phyloP scores from a whole-genome alignment of 2,329 filamentous ascomycete species.

The Phaeomoniella chlamydospora region DNA sequence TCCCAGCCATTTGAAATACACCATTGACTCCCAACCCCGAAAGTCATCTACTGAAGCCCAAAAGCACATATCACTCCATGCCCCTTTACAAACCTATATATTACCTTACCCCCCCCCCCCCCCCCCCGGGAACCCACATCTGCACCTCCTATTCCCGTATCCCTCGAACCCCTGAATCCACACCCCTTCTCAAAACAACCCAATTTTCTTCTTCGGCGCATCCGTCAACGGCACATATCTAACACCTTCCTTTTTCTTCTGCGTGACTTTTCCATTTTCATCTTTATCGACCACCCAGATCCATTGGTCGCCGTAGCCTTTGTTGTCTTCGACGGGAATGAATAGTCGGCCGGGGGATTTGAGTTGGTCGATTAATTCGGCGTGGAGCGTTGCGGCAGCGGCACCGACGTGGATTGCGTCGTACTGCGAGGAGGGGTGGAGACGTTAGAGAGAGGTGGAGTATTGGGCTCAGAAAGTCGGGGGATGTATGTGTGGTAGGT shows the following conservation, averaged over 20 bases:
- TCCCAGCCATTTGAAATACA: no score
- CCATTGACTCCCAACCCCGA: no score
- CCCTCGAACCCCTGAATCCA: not conserved
- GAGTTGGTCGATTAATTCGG: slow-evolving; percentile 61
- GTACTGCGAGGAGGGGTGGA: no score
- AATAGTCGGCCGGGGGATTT: slow-evolving; percentile 60
- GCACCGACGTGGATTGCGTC: slow-evolving; percentile 95
- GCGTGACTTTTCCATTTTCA: slow-evolving; percentile 39
- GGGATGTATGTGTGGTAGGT: no score
- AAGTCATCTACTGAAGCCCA: no score
- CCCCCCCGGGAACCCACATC: no score
- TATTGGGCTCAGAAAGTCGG: no score
- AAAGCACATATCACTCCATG: no score
- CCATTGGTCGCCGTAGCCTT: slow-evolving; percentile 30
- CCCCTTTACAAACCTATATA: no score
- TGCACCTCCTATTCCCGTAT: no score
- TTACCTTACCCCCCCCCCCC: no score
- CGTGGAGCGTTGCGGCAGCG: slow-evolving; percentile 60
- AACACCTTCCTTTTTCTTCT: slow-evolving; percentile 45
- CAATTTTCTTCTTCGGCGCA: slow-evolving; percentile 23
- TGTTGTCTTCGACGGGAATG: slow-evolving; percentile 40
- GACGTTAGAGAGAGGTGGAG: no score
- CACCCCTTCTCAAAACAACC: not conserved
- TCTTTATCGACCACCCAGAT: slow-evolving; percentile 52
- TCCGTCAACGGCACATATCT: slow-evolving; percentile 52